Base-by-base conservation (phyloP, 306 rosid genomes). In the Crotalaria pallida region DNA sequence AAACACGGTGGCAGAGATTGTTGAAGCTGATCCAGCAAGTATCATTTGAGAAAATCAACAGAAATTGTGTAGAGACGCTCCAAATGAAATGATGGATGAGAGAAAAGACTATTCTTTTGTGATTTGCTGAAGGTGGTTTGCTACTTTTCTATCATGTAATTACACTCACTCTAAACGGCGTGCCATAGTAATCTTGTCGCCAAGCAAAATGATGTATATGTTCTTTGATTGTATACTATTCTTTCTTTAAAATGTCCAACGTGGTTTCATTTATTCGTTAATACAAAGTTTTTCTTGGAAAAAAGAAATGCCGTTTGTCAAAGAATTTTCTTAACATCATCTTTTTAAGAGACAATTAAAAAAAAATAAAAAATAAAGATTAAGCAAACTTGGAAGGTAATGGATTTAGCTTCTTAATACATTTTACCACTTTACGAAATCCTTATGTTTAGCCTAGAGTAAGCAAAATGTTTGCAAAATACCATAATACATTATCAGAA, bases 11-110 rank as follows among this genome's bases (percentile, higher is more conserved):
- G 79, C 91, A 43, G 77, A 81, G 68, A 77, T 79, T 24, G 86
- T 84, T 17, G 88, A 89, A 73, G 85, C 89, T 40, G 83, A 89
- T 84, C 86, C 88, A 1, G 82, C 78, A 61, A 77, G 57, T 66
- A 63, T 85, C 65, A 79, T 89, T 72, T 83, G 27, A 86, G 96
- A 74, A 84, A 83, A 33, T 71, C 73, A 67, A 83, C 87, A 11
- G 41, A 57, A 13, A 59, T 84, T 77, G 65, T 82, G 89, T 41
- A 18, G 86, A 8, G 83, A 84, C 16, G 77, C 79, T 73, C 64
- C 83, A 2, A 62, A 72, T 65, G 76, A 80, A 68, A 78, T 87
- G 83, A 80, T 83, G 24, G 83, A 85, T 12, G 85, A 79, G 34
- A 74, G 51, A 56, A 84, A 71, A n/a, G 15, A 61, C 10, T 61